Evolutionary conservation across 805 yeast genomes (phyloP).

Genomic region (Ogataea paraovalis): DNA sequence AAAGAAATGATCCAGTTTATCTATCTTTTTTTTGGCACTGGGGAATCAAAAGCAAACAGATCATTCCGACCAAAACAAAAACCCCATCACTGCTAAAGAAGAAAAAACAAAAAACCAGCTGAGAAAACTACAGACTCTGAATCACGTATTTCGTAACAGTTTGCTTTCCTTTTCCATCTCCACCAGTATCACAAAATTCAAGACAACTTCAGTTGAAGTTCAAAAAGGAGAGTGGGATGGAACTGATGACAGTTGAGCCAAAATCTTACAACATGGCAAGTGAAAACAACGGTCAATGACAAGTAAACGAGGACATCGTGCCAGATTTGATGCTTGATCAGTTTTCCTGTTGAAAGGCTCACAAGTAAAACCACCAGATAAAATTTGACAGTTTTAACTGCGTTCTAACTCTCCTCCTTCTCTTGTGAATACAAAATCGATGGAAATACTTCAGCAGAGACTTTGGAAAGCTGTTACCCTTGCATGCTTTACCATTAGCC

Average conservation of each 20-base stretch:
- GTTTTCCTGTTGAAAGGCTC: slow-evolving; percentile 6
- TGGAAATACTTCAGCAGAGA: neutral
- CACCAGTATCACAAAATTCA: too few relatives aligned
- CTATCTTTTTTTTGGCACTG: neutral
- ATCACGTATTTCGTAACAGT: too few relatives aligned
- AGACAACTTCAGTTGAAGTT: neutral
- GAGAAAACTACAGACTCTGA: neutral
- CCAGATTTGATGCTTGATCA: neutral
- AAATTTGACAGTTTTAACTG: neutral
- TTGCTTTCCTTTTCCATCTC: too few relatives aligned
- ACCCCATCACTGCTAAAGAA: neutral
- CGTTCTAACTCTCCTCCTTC: slow-evolving; percentile 2
- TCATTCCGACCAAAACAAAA: neutral
- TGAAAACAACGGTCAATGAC: neutral
- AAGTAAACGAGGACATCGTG: neutral
- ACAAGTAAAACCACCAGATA: neutral
- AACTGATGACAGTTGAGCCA: slow-evolving; percentile 1
- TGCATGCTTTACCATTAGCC: neutral
- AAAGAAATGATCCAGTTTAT: slow-evolving; percentile 2
- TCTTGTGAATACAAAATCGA: neutral
- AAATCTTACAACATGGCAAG: neutral
- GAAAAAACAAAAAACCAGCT: neutral
- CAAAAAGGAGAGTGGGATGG: neutral
- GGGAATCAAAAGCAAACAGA: slow-evolving; percentile 1
- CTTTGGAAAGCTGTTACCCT: too few relatives aligned